These are phyloP conservation scores for Phytophthora vignae DNA, from an alignment of 352 stramenopile species.

Conservation along the genomic window DNA sequence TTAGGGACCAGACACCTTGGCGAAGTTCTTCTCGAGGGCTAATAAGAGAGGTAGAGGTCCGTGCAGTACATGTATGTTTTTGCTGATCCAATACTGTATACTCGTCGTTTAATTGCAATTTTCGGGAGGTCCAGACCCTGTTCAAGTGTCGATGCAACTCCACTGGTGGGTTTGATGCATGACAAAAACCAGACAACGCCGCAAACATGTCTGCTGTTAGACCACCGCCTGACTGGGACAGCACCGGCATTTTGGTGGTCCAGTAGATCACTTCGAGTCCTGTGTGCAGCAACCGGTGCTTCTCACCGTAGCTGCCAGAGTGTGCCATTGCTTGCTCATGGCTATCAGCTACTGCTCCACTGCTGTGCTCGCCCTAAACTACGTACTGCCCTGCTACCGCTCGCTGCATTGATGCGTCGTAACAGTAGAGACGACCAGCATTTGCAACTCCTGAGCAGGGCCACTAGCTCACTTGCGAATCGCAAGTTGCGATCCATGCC, in stretches of 20 bases:
- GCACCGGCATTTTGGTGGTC: slow-evolving; percentile 1
- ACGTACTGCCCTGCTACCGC: not conserved
- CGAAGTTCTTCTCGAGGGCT: not conserved
- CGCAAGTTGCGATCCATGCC: not conserved
- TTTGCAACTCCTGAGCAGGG: slow-evolving; percentile 21
- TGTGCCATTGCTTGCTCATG: not conserved
- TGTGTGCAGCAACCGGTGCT: not conserved
- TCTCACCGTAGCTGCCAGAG: not conserved
- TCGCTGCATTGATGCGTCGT: not conserved
- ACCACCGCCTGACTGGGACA: not conserved
- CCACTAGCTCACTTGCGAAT: slow-evolving; percentile 17
- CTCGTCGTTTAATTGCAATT: slow-evolving; percentile 16
- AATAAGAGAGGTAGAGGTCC: too few relatives aligned
- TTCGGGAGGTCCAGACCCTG: slow-evolving; percentile 22
- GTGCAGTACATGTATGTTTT: not conserved
- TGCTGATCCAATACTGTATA: slow-evolving; percentile 4
- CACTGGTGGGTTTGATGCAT: slow-evolving; percentile 9
- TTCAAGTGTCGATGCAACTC: slow-evolving; percentile 1
- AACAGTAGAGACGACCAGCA: slow-evolving; percentile 12
- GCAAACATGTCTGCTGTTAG: not conserved
- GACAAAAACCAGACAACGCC: slow-evolving; percentile 15
- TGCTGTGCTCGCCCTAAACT: not conserved
- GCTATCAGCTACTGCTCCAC: not conserved
- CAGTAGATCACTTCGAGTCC: not conserved
- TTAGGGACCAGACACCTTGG: too few relatives aligned